Evolutionary conservation across 805 yeast genomes (phyloP).

Genomic region (Kregervanrija pseudodelftensis): DNA sequence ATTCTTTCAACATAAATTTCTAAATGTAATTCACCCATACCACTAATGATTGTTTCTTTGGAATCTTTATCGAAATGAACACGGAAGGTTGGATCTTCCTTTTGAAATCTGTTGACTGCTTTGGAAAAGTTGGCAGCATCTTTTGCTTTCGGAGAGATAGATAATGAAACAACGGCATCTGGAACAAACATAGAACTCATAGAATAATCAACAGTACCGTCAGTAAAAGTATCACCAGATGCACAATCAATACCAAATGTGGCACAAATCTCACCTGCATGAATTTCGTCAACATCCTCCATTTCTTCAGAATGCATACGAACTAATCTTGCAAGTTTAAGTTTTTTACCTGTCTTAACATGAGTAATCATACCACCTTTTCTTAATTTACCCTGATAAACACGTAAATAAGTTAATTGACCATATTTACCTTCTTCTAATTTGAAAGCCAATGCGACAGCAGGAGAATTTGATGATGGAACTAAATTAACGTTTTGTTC

Average conservation of each 20-base stretch:
- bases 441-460: conserved; percentile 97
- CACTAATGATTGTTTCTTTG: conserved; percentile 90
- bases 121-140: conserved; percentile 89
- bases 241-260: conserved; percentile 98
- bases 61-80: conserved; percentile 86
- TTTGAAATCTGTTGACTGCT: conserved; percentile 95
- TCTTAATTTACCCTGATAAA: conserved; percentile 90
- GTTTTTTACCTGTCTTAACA: conserved; percentile 86
- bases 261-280: conserved; percentile 98
- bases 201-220: conserved; percentile 69
- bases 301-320: conserved; percentile 98
- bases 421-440: conserved; percentile 98
- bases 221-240: conserved; percentile 96
- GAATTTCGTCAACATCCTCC: conserved; percentile 95
- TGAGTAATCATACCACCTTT: conserved; percentile 87
- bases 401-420: conserved; percentile 93
- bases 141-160: conserved; percentile 80
- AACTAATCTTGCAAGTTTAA: conserved; percentile 87
- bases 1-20: conserved; percentile 98
- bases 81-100: conserved; percentile 97
- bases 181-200: conserved; percentile 99
- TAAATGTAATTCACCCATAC: conserved; percentile 91
- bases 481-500: conserved; percentile 67
- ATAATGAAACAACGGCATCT: conserved; percentile 93
- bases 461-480: conserved; percentile 70